Evolutionary conservation across 805 yeast genomes (phyloP).

Genomic region (Hanseniaspora clermontiae): DNA sequence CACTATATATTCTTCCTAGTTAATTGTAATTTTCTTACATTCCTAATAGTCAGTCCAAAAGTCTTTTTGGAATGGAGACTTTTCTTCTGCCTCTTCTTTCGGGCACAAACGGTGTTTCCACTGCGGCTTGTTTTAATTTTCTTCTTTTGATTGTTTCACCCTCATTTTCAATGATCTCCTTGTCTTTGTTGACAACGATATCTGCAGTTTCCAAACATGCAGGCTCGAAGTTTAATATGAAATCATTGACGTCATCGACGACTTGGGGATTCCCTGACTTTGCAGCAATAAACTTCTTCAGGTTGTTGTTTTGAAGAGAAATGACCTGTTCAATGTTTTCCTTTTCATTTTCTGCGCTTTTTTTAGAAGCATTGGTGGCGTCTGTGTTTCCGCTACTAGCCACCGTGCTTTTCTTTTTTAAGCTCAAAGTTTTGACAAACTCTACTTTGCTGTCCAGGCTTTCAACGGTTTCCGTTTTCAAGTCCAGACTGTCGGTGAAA

Average conservation of each 20-base stretch:
- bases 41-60: conserved; percentile 5
- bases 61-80: conserved; percentile 7
- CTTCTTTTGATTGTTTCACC: not conserved
- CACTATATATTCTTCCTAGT: not conserved
- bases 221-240: conserved; percentile 6
- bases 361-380: not conserved
- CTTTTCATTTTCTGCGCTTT: not conserved
- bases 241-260: conserved; percentile 4
- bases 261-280: not conserved
- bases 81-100: conserved; percentile 9
- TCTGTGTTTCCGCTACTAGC: conserved; percentile 1
- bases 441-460: conserved; percentile 5
- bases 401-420: not conserved
- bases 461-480: not conserved
- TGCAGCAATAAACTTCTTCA: not conserved
- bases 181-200: not conserved
- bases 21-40: not conserved
- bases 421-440: conserved; percentile 3
- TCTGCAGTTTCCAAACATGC: not conserved
- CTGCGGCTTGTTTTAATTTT: not conserved
- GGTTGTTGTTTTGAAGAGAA: not conserved
- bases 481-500: conserved; percentile 15
- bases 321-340: not conserved
- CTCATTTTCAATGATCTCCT: not conserved
- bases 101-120: not conserved